A percentile compares a stretch with the other conserved stretches of the same genome.
These are phyloP conservation scores for Candida insectorum DNA, from an alignment of 805 yeast species.

Conservation along the genomic window DNA sequence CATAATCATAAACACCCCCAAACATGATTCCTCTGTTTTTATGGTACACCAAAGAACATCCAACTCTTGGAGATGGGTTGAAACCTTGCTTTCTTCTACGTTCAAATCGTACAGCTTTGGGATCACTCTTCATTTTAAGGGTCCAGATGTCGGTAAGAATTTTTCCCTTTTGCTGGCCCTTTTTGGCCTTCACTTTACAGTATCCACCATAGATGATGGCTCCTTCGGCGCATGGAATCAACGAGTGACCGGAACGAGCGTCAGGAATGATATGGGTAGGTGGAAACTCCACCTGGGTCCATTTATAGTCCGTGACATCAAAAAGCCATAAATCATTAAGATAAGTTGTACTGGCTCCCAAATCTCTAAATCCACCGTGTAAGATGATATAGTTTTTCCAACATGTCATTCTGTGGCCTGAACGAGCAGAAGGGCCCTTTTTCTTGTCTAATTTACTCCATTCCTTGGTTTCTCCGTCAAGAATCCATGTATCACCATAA, in stretches of 20 bases:
- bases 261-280: conserved; percentile 79
- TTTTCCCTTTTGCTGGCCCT: conserved; percentile 88
- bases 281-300: conserved; percentile 89
- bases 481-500: conserved; percentile 93
- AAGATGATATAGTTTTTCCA: conserved; percentile 90
- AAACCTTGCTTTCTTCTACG: conserved; percentile 85
- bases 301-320: conserved; percentile 83
- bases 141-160: conserved; percentile 84
- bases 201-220: conserved; percentile 91
- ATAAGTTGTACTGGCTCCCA: conserved; percentile 81
- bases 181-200: conserved; percentile 85
- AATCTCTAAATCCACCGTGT: conserved; percentile 91
- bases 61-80: conserved; percentile 92
- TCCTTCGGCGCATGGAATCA: conserved; percentile 77
- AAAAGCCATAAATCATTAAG: conserved; percentile 87
- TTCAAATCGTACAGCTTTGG: conserved; percentile 79
- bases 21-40: conserved; percentile 89
- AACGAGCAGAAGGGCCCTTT: conserved; percentile 72
- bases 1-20: conserved; percentile 94
- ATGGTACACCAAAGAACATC: conserved; percentile 84
- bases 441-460: conserved; percentile 85
- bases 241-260: conserved; percentile 89
- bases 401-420: conserved; percentile 85
- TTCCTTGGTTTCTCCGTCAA: conserved; percentile 79
- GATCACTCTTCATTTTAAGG: conserved; percentile 80